Base-by-base conservation (phyloP, 1,284 basidiomycete genomes). In the Cryptococcus sp. region DNA sequence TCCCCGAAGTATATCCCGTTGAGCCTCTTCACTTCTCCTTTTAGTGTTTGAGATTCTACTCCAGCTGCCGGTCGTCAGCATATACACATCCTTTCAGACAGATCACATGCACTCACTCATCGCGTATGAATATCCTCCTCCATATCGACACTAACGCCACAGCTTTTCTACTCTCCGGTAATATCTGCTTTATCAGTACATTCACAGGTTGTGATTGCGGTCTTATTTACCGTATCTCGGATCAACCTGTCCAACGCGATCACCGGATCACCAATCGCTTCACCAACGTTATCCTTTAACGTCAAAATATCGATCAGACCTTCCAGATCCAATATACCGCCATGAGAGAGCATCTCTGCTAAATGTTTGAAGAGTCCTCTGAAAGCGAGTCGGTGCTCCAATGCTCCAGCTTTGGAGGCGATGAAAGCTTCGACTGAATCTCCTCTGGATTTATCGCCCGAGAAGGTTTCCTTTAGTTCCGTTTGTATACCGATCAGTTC, bases 81-180 rank as follows among this genome's bases (percentile, higher is more conserved):
- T 7, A 8, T n/a, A n/a, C n/a, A n/a, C n/a, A n/a, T n/a, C n/a
- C n/a, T n/a, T n/a, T n/a, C n/a, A n/a, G n/a, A n/a, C n/a, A n/a
- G n/a, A 10, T 7, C 36, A 15, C 35, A 43, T 15, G 6, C 13
- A 50, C 85, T 65, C 70, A 94, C 90, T 96, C 85, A 71, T 97
- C 92, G 53, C 89, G 84, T 45, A 89, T 80, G 67, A 90, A 94
- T 47, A 94, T 83, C 34, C 94, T 80, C 41, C 92, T 82, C 94
- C 93, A 97, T 15, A 90, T 81, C 35, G 83, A 83, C 44, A 84
- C 79, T 66, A 90, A 82, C 2, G 88, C 86, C 34, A 87, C 83
- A 38, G 82, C 68, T 68, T 82, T 82, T 50, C 93, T 80, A 30
- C 82, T 82, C 56, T 85, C 83, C 0, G 90, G 89, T 2, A 90